Percentiles rank a stretch among this genome's conserved stretches.
phyloP scores from a whole-genome alignment of 2,329 filamentous ascomycete species.

The Claviceps maximensis region DNA sequence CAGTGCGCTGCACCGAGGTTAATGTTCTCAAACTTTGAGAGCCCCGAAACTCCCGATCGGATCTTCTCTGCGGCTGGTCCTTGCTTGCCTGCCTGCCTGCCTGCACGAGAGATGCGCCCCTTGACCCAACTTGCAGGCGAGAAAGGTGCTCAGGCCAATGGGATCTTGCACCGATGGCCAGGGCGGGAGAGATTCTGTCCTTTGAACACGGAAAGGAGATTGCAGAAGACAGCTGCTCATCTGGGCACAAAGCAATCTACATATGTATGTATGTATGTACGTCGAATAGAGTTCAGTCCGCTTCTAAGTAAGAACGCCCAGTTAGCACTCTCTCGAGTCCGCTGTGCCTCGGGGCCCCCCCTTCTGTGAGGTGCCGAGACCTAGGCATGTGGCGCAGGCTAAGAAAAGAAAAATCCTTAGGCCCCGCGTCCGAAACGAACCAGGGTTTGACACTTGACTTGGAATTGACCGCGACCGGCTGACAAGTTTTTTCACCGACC shows the following conservation, averaged over 20 bases:
- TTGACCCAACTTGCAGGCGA: background rate
- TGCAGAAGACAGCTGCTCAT: background rate
- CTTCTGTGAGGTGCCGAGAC: background rate
- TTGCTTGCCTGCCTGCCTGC: background rate
- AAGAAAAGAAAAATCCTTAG: background rate
- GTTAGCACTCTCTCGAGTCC: slow-evolving; percentile 4
- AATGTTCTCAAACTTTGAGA: background rate
- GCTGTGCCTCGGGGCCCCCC: background rate
- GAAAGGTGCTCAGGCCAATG: background rate
- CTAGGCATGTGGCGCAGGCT: slow-evolving; percentile 2
- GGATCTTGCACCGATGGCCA: background rate
- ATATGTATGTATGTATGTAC: too few relatives aligned
- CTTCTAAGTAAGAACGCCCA: slow-evolving; percentile 1
- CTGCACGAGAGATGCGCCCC: background rate
- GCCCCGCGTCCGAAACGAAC: background rate
- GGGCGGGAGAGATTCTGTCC: background rate
- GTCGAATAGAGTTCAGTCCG: slow-evolving; percentile 1
- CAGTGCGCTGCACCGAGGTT: background rate
- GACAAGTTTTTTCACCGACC: background rate
- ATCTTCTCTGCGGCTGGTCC: background rate
- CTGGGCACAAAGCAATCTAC: slow-evolving; percentile 1
- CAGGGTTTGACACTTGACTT: background rate
- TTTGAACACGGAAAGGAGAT: background rate
- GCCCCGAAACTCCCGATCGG: background rate
- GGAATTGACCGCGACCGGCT: background rate